Evolutionary conservation across 73 alveolate genomes (phyloP), one percentile per base, ranked within the genome.

Genomic region (Paraurostyla sp.): DNA sequence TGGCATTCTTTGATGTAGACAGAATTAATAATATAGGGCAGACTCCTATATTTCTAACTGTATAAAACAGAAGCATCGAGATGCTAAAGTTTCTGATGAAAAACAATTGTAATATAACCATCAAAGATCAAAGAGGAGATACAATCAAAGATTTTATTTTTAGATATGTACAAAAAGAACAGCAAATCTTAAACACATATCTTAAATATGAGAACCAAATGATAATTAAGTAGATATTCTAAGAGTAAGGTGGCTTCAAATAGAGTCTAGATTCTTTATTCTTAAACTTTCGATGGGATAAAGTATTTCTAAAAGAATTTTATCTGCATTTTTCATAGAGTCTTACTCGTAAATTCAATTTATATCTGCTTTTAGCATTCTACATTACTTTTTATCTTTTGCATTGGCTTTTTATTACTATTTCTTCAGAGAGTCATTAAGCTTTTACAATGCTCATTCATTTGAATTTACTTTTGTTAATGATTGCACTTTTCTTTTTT

Each of bases 51-150:
- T 73, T 30, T 30, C 4, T 73, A 43, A 73, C 87, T 43, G 41
- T 73, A 0, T 22, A 73, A 25, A 45, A 32, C 13, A 73, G 68
- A 33, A 73, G 87, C 38, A 32, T 32, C 30, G 73, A 73, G 25
- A 73, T 73, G 87, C 87, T 73, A 6, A 73, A 73, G 49, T 73
- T 73, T 50, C 33, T 73, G 22, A 42, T 73, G 71, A 6, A 73
- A 73, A 73, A 73, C 32, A 73, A 45, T 4, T 45, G 71, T 36
- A 73, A 50, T 35, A 73, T 73, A 1, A 43, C 87, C 6, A 3
- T 73, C 11, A 73, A 73, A 45, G 87, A 73, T 45, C 30, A 50
- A 27, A 73, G 71, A 50, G 87, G 87, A 9, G 87, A 73, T 73
- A 43, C 87, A 20, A 50, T 73, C 9, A 73, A 50, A 73, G 87